Percentiles rank a stretch among this genome's conserved stretches.
These are phyloP conservation scores for Wickerhamiella sergipiensis DNA, from an alignment of 805 yeast species.

Conservation along the genomic window DNA sequence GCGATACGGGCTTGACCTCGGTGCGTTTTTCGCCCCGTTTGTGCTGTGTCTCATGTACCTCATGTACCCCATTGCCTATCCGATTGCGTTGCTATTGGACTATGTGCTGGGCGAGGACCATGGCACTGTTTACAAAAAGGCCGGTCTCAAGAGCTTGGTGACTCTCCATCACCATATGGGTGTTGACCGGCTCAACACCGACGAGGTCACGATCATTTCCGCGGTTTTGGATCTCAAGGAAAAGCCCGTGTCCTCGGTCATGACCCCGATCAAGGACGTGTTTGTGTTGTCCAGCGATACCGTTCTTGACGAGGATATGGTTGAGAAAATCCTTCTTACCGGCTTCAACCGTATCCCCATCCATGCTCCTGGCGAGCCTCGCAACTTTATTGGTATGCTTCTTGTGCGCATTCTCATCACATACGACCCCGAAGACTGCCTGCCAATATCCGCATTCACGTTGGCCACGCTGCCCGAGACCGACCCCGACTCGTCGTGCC, in stretches of 20 bases:
- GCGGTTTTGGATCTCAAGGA: slow-evolving; percentile 91
- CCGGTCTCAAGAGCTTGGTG: slow-evolving; percentile 86
- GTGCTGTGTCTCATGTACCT: slow-evolving; percentile 72
- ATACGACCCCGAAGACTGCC: slow-evolving; percentile 91
- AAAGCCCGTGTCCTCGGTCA: slow-evolving; percentile 69
- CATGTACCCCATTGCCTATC: slow-evolving; percentile 87
- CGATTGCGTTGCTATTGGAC: slow-evolving; percentile 72
- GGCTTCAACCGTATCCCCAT: slow-evolving; percentile 95
- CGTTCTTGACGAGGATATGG: slow-evolving; percentile 67
- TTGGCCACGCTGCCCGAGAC: slow-evolving; percentile 95
- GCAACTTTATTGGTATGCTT: slow-evolving; percentile 88
- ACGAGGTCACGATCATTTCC: slow-evolving; percentile 89
- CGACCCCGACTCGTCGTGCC: slow-evolving; percentile 76
- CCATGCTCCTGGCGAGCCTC: slow-evolving; percentile 76
- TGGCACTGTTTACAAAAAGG: slow-evolving; percentile 85
- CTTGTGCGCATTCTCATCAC: slow-evolving; percentile 83
- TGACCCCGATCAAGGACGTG: slow-evolving; percentile 90
- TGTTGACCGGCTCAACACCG: slow-evolving; percentile 80
- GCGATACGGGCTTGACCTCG: slow-evolving; percentile 81
- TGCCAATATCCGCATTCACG: slow-evolving; percentile 87
- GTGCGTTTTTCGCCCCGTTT: slow-evolving; percentile 82
- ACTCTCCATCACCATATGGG: slow-evolving; percentile 92
- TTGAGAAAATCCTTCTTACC: slow-evolving; percentile 80
- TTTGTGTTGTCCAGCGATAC: slow-evolving; percentile 78
- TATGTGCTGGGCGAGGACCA: slow-evolving; percentile 84